These are phyloP conservation scores for Gigaspora rosea DNA, from an alignment of 192 early-diverging fungal species.

Conservation along the genomic window DNA sequence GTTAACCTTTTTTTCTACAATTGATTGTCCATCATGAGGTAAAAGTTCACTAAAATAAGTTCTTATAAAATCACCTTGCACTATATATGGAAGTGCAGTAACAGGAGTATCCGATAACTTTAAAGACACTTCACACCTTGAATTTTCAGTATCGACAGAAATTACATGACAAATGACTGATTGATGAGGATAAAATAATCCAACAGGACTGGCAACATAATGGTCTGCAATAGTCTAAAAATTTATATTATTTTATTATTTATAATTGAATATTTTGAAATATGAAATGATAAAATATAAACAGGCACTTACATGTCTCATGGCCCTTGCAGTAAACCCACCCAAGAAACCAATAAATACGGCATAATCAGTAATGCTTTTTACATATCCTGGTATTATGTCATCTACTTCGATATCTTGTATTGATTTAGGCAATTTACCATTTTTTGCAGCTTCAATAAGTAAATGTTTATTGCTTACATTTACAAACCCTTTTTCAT, in stretches of 20 bases:
- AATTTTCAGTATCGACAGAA: constrained; percentile 51
- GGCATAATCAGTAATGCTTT: constrained; percentile 56
- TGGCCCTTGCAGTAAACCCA: constrained; percentile 59
- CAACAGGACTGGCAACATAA: constrained; percentile 58
- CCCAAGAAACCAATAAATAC: constrained; percentile 71
- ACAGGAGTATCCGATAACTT: constrained; percentile 63
- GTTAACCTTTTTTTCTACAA: constrained; percentile 40
- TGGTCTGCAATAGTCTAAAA: constrained; percentile 51
- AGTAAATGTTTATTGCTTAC: constrained; percentile 68
- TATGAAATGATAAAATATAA: constrained; percentile 44
- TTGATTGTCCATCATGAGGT: constrained; percentile 36
- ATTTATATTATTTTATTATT: neutral
- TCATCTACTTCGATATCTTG: constrained; percentile 54
- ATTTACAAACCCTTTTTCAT: constrained; percentile 45
- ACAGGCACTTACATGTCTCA: constrained; percentile 36
- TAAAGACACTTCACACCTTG: constrained; percentile 60
- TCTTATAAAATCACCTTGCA: constrained; percentile 53
- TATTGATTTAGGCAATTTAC: constrained; percentile 42
- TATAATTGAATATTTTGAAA: neutral
- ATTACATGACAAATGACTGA: constrained; percentile 68
- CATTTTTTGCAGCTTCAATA: constrained; percentile 57
- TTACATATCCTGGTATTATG: constrained; percentile 68
- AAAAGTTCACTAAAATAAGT: constrained; percentile 53
- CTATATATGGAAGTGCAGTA: constrained; percentile 40
- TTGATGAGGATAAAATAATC: constrained; percentile 61